Conservation (phyloP, 106 monocot species). For the Dioscorea alata region DNA sequence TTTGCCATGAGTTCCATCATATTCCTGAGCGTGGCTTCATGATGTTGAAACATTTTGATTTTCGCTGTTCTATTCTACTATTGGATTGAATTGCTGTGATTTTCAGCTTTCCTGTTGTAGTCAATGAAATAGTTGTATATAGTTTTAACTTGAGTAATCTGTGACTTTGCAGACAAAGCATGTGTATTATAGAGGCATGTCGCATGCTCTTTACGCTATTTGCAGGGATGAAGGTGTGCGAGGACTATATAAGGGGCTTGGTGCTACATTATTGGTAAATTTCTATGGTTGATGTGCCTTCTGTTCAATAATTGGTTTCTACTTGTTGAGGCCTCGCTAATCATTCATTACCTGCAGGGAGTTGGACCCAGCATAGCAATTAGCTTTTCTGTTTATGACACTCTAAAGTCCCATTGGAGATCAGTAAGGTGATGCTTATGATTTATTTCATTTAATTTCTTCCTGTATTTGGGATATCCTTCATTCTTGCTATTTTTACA, state of each 20-base stretch:
- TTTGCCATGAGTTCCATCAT: no score
- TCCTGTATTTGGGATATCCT: not conserved
- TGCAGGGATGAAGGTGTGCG: conserved; percentile 82
- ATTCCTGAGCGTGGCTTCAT: no score
- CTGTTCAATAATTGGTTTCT: no score
- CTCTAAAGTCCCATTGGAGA: conserved; percentile 64
- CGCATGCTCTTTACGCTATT: conserved; percentile 74
- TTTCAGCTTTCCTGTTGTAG: no score
- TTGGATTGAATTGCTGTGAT: no score
- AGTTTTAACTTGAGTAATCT: conserved; percentile 1
- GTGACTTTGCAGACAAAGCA: conserved; percentile 62
- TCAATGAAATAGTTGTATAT: no score
- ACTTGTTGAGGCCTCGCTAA: not conserved
- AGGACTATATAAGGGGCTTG: conserved; percentile 89
- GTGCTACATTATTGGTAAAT: conserved; percentile 75
- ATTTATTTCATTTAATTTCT: not conserved
- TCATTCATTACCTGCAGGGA: conserved; percentile 37
- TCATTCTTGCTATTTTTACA: no score
- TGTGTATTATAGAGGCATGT: conserved; percentile 80
- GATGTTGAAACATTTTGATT: no score
- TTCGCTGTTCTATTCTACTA: no score
- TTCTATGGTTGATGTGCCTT: no score
- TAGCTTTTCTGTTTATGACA: conserved; percentile 88
- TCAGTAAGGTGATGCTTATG: conserved; percentile 40
- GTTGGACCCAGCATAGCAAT: conserved; percentile 92